Conservation (phyloP, 176 grass and related monocot genomes). For the Avena insularis region DNA sequence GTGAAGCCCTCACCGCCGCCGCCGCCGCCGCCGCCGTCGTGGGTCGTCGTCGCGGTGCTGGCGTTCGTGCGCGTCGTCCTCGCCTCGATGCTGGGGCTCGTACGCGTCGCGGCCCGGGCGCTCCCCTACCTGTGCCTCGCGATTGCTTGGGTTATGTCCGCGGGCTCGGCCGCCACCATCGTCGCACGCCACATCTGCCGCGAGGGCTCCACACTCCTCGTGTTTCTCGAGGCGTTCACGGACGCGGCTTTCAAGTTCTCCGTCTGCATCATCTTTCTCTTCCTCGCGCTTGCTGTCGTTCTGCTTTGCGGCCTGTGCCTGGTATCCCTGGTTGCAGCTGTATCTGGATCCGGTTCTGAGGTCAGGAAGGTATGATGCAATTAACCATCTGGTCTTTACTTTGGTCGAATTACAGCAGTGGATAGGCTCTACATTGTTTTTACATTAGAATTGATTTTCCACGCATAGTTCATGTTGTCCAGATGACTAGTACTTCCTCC, state of each 20-base stretch:
- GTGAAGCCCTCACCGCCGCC: background rate
- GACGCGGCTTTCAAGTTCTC: background rate
- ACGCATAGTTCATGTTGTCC: background rate
- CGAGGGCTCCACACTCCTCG: background rate
- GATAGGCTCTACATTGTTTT: background rate
- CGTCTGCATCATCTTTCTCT: background rate
- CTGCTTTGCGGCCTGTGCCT: background rate
- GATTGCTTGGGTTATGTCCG: background rate
- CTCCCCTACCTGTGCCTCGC: constrained; percentile 4
- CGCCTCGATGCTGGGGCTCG: background rate
- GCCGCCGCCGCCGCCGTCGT: background rate
- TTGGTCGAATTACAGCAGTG: background rate
- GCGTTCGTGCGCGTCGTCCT: background rate
- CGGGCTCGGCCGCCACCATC: background rate
- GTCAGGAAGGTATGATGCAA: background rate
- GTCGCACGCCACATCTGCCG: background rate
- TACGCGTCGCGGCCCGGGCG: background rate
- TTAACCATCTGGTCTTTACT: background rate
- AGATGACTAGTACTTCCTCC: background rate
- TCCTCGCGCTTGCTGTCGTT: background rate
- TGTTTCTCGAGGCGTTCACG: background rate
- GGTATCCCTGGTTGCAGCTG: background rate
- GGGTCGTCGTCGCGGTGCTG: background rate
- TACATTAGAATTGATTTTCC: background rate
- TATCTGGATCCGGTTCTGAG: background rate